phyloP scores from a whole-genome alignment of 2,329 filamentous ascomycete species.

The Huntiella decipiens region DNA sequence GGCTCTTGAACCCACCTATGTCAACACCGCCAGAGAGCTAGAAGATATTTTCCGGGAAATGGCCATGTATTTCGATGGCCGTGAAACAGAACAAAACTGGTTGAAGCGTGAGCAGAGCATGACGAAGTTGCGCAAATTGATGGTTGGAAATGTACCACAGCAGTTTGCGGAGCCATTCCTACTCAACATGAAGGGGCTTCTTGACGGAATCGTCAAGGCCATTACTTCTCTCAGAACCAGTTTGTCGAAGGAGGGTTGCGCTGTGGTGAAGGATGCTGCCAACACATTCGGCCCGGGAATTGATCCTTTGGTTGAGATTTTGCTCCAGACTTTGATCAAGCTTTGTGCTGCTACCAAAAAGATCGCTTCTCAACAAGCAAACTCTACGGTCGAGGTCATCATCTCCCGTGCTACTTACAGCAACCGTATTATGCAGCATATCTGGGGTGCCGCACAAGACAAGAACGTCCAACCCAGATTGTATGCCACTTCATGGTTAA shows the following conservation, averaged over 20 bases:
- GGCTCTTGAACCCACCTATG: conserved; percentile 58
- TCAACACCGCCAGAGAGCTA: conserved; percentile 71
- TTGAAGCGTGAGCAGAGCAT: conserved; percentile 65
- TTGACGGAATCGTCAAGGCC: conserved; percentile 80
- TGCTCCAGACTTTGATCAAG: conserved; percentile 79
- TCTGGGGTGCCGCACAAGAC: conserved; percentile 67
- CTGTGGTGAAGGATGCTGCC: conserved; percentile 68
- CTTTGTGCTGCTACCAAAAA: conserved; percentile 81
- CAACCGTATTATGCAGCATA: conserved; percentile 64
- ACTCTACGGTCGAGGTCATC: conserved; percentile 61
- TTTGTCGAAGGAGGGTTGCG: conserved; percentile 70
- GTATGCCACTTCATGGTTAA: conserved; percentile 67
- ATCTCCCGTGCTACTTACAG: conserved; percentile 66
- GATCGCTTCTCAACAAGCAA: conserved; percentile 71
- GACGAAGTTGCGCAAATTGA: conserved; percentile 54
- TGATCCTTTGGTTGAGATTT: conserved; percentile 74
- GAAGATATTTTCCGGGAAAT: conserved; percentile 75
- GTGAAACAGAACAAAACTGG: conserved; percentile 85
- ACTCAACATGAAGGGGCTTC: conserved; percentile 46
- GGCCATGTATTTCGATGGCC: conserved; percentile 65
- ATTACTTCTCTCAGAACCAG: conserved; percentile 73
- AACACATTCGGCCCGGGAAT: conserved; percentile 56
- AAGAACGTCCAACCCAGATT: conserved; percentile 80
- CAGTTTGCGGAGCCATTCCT: conserved; percentile 60
- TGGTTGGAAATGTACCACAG: conserved; percentile 63